Evolutionary conservation across 192 early-diverging fungal genomes (phyloP), one percentile per base, ranked within the genome.

Genomic region (Gigaspora rosea): DNA sequence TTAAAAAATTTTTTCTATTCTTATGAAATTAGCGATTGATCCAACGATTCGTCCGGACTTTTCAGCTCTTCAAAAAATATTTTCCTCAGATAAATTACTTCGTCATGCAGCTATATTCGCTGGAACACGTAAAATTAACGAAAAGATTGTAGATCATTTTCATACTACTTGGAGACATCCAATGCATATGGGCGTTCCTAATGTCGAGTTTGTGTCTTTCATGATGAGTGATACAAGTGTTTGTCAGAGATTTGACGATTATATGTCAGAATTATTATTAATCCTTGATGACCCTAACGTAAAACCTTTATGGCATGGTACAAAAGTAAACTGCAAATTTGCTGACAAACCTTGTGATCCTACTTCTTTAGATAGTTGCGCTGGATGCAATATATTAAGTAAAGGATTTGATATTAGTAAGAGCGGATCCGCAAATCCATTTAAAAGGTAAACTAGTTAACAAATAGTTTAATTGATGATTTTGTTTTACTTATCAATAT

Each of bases 291-390:
- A 75, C 9, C 73, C 73, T 15, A 63, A 75, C 35, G 22, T 75
- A 50, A 75, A 75, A 64, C 73, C 73, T 47, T 75, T 78, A 33
- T 78, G 78, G 78, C 78, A 78, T 74, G 78, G 78, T 8, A 78
- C 78, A 36, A 73, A 22, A 16, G 62, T 71, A 35, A 63, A 36
- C 47, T 78, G 78, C 27, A 54, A 62, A 22, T 48, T 61, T 61
- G 47, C 22, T 54, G 64, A 64, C 7, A 52, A 47, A 58, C 73
- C 73, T 8, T 75, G 73, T 65, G 50, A 75, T n/a, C 62, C 73
- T 33, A 41, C 7, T 51, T 75, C 73, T 32, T 36, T 32, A 56
- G 66, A 70, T 16, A 49, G 52, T 46, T 78, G 78, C 48, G 78
- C 69, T 73, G 78, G 41, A 13, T 78, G 78, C 47, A 70, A 62